Base-by-base conservation (phyloP, 2,329 filamentous ascomycete species). In the Colletotrichum nymphaeae region DNA sequence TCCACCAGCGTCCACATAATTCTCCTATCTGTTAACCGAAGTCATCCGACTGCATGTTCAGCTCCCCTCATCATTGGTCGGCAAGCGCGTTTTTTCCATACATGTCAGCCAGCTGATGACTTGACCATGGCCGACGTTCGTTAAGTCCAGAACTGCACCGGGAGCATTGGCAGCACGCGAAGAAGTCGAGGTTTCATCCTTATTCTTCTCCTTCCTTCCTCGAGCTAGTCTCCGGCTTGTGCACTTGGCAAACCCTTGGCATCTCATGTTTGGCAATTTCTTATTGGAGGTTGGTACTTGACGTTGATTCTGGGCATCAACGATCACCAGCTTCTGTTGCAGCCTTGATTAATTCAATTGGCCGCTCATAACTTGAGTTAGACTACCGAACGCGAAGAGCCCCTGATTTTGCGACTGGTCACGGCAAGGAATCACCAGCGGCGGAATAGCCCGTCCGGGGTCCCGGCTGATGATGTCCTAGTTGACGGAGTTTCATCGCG, bases 141-240 rank as follows among this genome's bases (percentile, higher is more conserved):
- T 22, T 16, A 12, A 28, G 14, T 12, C 30, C n/a, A 35, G 1
- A 26, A n/a, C 8, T 2, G 14, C 4, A 28, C 35, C 30, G 5
- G 2, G 9, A 30, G 9, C 6, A 28, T 35, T 42, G 5, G 4
- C 22, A 24, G 19, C 14, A 30, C 37, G 49, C 35, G 37, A 11
- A 11, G 12, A 30, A 5, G 37, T 22, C 42, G 11, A 24, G 4
- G 69, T 69, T 69, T 72, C 65, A 69, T 46, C 4, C 24, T 55
- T 64, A 63, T 69, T 69, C 53, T 42, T 30, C 65, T 72, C 69
- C 69, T 72, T 72, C 65, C 69, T 52, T 30, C 49, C 69, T 69
- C 42, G 69, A 72, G 53, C 65, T 72, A 72, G 65, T 58, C 65
- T 72, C 69, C 53, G 58, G 58, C 52, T 69, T 55, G 35, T 63